phyloP scores from a whole-genome alignment of 2,329 filamentous ascomycete genomes.

The Fusarium ambrosium region DNA sequence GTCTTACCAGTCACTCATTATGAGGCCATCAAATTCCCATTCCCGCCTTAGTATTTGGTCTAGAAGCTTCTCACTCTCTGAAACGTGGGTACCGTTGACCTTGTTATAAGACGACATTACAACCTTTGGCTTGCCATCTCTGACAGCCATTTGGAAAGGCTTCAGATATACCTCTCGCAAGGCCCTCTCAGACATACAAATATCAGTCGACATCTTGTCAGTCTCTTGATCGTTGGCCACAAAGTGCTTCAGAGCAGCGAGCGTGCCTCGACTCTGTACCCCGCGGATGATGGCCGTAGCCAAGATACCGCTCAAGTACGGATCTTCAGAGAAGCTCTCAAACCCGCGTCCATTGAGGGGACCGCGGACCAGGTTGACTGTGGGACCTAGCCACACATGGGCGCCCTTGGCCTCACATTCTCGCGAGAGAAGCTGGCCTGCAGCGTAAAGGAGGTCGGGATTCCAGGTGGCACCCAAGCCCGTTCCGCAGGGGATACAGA shows the following conservation, averaged over 20 bases:
- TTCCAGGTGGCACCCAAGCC: slow-evolving; percentile 55
- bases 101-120: slow-evolving; percentile 73
- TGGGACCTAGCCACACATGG: slow-evolving; percentile 71
- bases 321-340: slow-evolving; percentile 72
- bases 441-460: slow-evolving; percentile 38
- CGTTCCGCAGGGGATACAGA: slow-evolving; percentile 42
- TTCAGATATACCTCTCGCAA: slow-evolving; percentile 74
- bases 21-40: slow-evolving; percentile 25
- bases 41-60: slow-evolving; percentile 17
- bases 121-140: slow-evolving; percentile 66
- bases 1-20: slow-evolving; percentile 37
- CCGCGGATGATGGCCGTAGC: slow-evolving; percentile 49
- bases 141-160: slow-evolving; percentile 73
- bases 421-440: slow-evolving; percentile 24
- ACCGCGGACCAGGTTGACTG: slow-evolving; percentile 72
- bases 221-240: slow-evolving; percentile 63
- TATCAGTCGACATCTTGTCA: slow-evolving; percentile 62
- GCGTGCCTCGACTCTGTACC: slow-evolving; percentile 49
- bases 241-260: slow-evolving; percentile 53
- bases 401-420: slow-evolving; percentile 61
- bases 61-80: slow-evolving; percentile 19
- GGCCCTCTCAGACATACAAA: slow-evolving; percentile 64
- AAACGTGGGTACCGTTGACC: slow-evolving; percentile 35
- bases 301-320: slow-evolving; percentile 46
- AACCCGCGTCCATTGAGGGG: slow-evolving; percentile 74